Evolutionary conservation across 768 basidiomycete genomes (phyloP).

Genomic region (Phylloporus scabripes): DNA sequence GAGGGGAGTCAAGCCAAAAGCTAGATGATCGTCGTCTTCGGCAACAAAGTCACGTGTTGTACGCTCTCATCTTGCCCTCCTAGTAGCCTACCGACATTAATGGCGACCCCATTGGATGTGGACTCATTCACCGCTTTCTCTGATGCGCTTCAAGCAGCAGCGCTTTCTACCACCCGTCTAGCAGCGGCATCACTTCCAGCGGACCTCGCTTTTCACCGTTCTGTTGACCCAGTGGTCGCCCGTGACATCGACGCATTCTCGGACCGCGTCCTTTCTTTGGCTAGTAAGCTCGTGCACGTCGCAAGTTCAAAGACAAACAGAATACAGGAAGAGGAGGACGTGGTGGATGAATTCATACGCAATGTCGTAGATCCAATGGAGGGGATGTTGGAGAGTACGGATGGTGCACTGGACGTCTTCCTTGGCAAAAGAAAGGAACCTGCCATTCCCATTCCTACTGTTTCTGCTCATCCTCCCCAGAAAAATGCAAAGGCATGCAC

Average conservation of each 20-base stretch:
- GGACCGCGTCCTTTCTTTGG: constrained; percentile 55
- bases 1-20: background rate
- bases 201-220: constrained; percentile 87
- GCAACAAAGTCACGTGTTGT: background rate
- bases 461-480: constrained; percentile 8
- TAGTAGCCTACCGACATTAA: background rate
- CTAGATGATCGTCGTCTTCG: too few relatives aligned
- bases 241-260: constrained; percentile 67
- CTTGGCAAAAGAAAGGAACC: constrained; percentile 65
- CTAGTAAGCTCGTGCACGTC: constrained; percentile 57
- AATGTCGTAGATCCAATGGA: constrained; percentile 83
- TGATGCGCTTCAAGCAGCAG: constrained; percentile 50
- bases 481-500: constrained; percentile 31
- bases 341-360: constrained; percentile 76
- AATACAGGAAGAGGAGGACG: constrained; percentile 69
- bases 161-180: constrained; percentile 57
- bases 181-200: constrained; percentile 54
- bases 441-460: constrained; percentile 53
- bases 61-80: too few relatives aligned
- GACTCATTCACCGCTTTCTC: constrained; percentile 50
- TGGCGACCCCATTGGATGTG: constrained; percentile 15
- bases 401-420: constrained; percentile 76
- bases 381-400: constrained; percentile 76
- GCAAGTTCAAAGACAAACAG: constrained; percentile 34
- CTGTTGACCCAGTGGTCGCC: constrained; percentile 69